Evolutionary conservation across 108 stramenopile species (phyloP).

Genomic region (Cyclostephanos tholiformis): DNA sequence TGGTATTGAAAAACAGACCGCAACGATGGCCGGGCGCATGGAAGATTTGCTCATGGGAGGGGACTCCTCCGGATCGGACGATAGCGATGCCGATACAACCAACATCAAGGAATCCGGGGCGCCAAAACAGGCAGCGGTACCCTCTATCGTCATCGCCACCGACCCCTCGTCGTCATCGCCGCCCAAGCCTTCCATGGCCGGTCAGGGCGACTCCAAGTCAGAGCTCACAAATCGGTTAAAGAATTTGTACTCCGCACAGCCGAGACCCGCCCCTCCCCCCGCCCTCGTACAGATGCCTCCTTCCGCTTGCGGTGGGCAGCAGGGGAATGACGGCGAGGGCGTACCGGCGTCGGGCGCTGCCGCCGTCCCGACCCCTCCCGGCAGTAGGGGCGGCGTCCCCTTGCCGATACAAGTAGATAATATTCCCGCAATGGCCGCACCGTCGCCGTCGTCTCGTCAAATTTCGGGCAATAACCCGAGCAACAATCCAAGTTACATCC

Average conservation of each 20-base stretch:
- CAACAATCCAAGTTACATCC: slow-evolving; percentile 18
- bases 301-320: neutral
- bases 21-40: neutral
- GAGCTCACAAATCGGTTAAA: slow-evolving; percentile 47
- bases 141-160: neutral
- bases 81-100: neutral
- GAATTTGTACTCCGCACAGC: slow-evolving; percentile 27
- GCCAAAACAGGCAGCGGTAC: neutral
- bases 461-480: slow-evolving; percentile 10
- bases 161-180: neutral
- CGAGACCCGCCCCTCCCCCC: slow-evolving; percentile 10
- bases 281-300: neutral
- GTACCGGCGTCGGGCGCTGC: neutral
- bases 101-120: neutral
- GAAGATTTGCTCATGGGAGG: slow-evolving; percentile 10
- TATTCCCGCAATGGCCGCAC: slow-evolving; percentile 1
- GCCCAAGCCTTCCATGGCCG: neutral
- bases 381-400: neutral
- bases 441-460: slow-evolving; percentile 14
- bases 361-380: neutral
- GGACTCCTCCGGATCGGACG: slow-evolving; percentile 11
- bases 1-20: no score
- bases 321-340: neutral
- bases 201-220: slow-evolving; percentile 40
- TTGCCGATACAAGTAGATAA: neutral